These are phyloP conservation scores for Eucalyptus decipiens DNA, from an alignment of 345 rosid genomes.

Conservation along the genomic window DNA sequence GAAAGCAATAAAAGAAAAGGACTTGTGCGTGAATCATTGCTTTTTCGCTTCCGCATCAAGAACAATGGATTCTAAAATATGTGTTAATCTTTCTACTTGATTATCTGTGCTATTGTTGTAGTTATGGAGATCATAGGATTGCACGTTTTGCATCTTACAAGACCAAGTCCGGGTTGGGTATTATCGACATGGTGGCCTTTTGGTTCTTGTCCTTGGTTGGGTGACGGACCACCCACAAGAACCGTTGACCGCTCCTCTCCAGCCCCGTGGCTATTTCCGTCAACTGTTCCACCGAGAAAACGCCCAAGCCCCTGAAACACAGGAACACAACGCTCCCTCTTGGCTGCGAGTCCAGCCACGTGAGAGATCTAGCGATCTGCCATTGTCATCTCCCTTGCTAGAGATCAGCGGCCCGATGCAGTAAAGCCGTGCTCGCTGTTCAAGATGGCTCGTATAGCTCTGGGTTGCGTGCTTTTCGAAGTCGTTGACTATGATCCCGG, in stretches of 20 bases:
- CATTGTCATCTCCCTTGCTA: neutral
- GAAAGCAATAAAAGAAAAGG: accelerated
- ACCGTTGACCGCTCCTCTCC: conserved; percentile 35
- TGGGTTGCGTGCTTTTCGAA: conserved; percentile 29
- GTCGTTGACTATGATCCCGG: conserved; percentile 33
- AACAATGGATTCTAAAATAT: too few species aligned
- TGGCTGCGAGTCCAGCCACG: neutral
- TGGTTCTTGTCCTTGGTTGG: conserved; percentile 8
- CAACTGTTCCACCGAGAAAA: conserved; percentile 23
- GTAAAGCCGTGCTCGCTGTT: conserved; percentile 28
- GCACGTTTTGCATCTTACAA: too few species aligned
- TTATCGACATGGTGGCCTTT: neutral
- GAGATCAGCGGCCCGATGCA: conserved; percentile 40
- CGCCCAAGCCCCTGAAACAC: conserved; percentile 50
- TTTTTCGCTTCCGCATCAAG: too few species aligned
- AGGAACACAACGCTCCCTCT: conserved; percentile 18
- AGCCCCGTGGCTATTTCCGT: conserved; percentile 32
- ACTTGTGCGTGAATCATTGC: too few species aligned
- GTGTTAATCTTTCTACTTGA: too few species aligned
- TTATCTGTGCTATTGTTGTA: too few species aligned
- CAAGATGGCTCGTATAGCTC: conserved; percentile 13
- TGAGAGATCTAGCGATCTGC: neutral
- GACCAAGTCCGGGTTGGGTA: neutral
- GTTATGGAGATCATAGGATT: too few species aligned
- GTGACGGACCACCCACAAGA: conserved; percentile 42